phyloP scores from a whole-genome alignment of 139 green algal species.

The Chlamydomonas applanata region DNA sequence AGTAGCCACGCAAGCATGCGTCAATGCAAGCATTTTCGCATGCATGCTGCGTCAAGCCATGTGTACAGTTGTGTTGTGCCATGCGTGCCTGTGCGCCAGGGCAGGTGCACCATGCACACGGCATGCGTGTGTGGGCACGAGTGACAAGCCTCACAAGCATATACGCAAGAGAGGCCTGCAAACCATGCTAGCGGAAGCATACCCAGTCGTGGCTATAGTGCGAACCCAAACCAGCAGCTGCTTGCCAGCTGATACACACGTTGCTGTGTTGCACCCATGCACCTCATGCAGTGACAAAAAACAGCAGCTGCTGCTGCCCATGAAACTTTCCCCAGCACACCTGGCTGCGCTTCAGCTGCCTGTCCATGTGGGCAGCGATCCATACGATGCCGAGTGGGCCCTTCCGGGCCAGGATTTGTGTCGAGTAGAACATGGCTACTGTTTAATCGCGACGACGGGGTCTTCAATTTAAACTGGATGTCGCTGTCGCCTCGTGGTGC shows the following conservation, averaged over 20 bases:
- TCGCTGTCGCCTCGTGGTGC: too few relatives aligned
- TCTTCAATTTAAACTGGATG: too few relatives aligned
- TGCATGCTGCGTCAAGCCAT: neutral
- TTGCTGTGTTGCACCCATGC: neutral
- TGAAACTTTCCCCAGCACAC: conserved; percentile 26
- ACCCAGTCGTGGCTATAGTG: neutral
- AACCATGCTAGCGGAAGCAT: neutral
- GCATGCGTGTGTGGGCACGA: too few relatives aligned
- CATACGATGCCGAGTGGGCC: conserved; percentile 90
- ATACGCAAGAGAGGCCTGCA: neutral
- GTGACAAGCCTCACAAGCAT: too few relatives aligned
- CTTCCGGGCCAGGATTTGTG: conserved; percentile 87
- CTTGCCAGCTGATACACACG: neutral
- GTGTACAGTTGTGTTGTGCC: too few relatives aligned
- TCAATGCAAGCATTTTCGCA: neutral
- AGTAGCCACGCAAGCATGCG: neutral
- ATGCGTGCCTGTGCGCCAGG: neutral
- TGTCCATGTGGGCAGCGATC: conserved; percentile 92
- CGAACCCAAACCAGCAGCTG: too few relatives aligned
- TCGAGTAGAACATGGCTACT: conserved; percentile 82
- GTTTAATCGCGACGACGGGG: neutral
- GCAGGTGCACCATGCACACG: neutral
- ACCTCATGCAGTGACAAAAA: neutral
- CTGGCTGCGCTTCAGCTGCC: conserved; percentile 78
- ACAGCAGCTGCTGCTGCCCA: neutral